A percentile compares a stretch with the other conserved stretches of the same genome.
phyloP scores from a whole-genome alignment of 495 filamentous ascomycete genomes.

The Penicillium waksmanii region DNA sequence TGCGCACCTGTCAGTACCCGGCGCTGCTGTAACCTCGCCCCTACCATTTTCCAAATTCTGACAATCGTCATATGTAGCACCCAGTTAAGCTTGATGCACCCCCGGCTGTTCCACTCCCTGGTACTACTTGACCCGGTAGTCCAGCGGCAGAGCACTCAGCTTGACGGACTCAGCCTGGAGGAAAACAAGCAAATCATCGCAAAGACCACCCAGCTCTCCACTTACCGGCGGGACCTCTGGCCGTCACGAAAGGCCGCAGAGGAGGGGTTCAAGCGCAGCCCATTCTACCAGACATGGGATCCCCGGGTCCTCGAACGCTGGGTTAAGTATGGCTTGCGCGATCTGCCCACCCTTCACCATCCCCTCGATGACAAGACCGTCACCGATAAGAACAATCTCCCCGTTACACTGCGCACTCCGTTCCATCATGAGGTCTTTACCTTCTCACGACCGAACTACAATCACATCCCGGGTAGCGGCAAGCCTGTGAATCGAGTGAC shows the following conservation, averaged over 20 bases:
- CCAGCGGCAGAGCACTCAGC: constrained; percentile 53
- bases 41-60: neutral
- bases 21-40: constrained; percentile 4
- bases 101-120: constrained; percentile 75
- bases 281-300: constrained; percentile 79
- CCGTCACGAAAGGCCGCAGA: constrained; percentile 63
- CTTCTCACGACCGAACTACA: constrained; percentile 59
- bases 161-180: constrained; percentile 31
- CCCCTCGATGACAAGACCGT: constrained; percentile 37
- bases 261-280: constrained; percentile 58
- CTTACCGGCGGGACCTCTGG: constrained; percentile 74
- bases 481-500: constrained; percentile 45
- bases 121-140: constrained; percentile 84
- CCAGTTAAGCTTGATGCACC: constrained; percentile 72
- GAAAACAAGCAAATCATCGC: constrained; percentile 33
- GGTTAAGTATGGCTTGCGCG: constrained; percentile 66
- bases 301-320: constrained; percentile 69
- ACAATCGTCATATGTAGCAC: constrained; percentile 32
- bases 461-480: constrained; percentile 37
- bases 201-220: constrained; percentile 55
- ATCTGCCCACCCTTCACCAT: constrained; percentile 62
- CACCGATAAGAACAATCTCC: constrained; percentile 31
- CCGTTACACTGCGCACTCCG: constrained; percentile 62
- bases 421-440: constrained; percentile 67
- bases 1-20: constrained; percentile 56